Percentiles rank a stretch among this genome's conserved stretches.
These are phyloP conservation scores for Isatis tinctoria DNA, from an alignment of 345 rosid species.

Conservation along the genomic window DNA sequence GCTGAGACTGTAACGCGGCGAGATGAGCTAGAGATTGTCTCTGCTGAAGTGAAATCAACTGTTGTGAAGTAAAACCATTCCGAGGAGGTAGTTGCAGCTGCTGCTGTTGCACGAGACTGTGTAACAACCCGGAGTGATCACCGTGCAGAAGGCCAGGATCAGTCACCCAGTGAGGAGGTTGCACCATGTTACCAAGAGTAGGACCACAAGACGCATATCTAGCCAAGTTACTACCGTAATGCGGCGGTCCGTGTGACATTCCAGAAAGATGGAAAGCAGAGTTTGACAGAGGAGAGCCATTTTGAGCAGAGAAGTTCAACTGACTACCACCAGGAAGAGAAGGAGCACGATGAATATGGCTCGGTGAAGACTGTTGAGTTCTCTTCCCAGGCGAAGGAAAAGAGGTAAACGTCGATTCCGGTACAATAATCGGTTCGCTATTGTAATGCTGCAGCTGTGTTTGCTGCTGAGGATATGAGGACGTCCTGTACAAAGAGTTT, in stretches of 20 bases:
- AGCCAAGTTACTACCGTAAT: slow-evolving; percentile 58
- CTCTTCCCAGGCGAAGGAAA: slow-evolving; percentile 78
- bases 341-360: slow-evolving; percentile 50
- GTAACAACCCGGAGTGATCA: slow-evolving; percentile 63
- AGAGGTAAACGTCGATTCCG: slow-evolving; percentile 70
- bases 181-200: slow-evolving; percentile 62
- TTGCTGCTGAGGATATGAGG: slow-evolving; percentile 83
- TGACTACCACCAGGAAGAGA: slow-evolving; percentile 52
- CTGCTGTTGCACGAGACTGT: slow-evolving; percentile 50
- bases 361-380: slow-evolving; percentile 56
- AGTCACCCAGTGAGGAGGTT: slow-evolving; percentile 67
- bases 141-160: slow-evolving; percentile 67
- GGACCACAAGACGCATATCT: slow-evolving; percentile 62
- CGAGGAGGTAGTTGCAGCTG: slow-evolving; percentile 53
- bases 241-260: slow-evolving; percentile 55
- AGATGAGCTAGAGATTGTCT: slow-evolving; percentile 69
- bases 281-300: slow-evolving; percentile 56
- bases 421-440: slow-evolving; percentile 61
- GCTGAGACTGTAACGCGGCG: slow-evolving; percentile 69
- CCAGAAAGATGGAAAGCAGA: slow-evolving; percentile 55
- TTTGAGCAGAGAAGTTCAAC: slow-evolving; percentile 50
- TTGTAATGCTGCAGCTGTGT: slow-evolving; percentile 57
- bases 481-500: slow-evolving; percentile 73
- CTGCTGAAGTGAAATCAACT: slow-evolving; percentile 57
- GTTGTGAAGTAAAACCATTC: slow-evolving; percentile 60